Evolutionary conservation across 129 eudicot genomes (phyloP), one percentile per base, ranked within the genome.

Genomic region (Gnaphalium uliginosum): DNA sequence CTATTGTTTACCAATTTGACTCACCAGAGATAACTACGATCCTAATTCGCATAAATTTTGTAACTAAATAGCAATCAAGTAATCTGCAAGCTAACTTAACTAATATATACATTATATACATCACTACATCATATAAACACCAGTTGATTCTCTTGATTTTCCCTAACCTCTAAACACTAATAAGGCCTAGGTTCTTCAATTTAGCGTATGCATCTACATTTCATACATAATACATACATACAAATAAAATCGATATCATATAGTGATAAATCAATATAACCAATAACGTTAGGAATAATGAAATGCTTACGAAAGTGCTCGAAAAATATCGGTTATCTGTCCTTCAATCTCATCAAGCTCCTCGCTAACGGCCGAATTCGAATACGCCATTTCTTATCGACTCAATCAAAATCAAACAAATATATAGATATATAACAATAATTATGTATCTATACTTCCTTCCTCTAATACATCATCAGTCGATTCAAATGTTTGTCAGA

Each of bases 331-430:
- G 30, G 84, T 41, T 68, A 94, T 83, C 81, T 89, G 96, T 4
- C 97, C 98, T 29, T 94, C 93, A 75, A 94, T 87, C 90, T 90
- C 96, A 64, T 85, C 96, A 61, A 94, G 92, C 88, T 89, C 93
- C 83, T 94, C 98, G 82, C 93, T 91, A 4, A 89, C 75, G 57
- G 75, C 83, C 64, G 92, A 87, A 76, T 85, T 83, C 70, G 88
- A 85, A 77, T 83, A 72, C 79, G 85, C 81, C 93, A 90, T 88
- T 19, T n/a, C 41, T 41, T 41, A 29, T 70, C 82, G 70, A 23
- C 69, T 39, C 69, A 68, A 46, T 77, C 81, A 59, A 69, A 29
- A 58, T 43, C 61, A 69, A 21, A 13, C 68, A 39, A 27, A 46
- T 46, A 10, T 41, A 5, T 41, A 46, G n/a, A 46, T 46, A 46